Base-by-base conservation (phyloP, 2,329 filamentous ascomycete species). In the Sporothrix pallida region DNA sequence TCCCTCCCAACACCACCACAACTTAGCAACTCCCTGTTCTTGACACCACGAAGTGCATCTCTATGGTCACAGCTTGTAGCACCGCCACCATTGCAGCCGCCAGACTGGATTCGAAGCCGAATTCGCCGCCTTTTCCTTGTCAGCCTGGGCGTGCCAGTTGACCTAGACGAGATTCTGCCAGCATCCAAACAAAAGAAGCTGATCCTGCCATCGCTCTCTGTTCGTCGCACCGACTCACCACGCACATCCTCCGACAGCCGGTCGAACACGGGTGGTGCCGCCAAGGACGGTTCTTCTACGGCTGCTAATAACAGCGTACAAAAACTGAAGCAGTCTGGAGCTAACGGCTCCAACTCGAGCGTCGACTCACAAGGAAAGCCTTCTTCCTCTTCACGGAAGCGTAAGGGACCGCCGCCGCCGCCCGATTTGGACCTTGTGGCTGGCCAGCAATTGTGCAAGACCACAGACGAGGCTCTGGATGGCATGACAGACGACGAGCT, bases 121-220 rank as follows among this genome's bases (percentile, higher is more conserved):
- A 99, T 97, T 78, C 91, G 96, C 71, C 93, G 96, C 42, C 89
- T 99, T 37, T 99, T 99, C 81, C 90, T 99, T 58, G 95, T 99
- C 72, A 98, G 95, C 1, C 89, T 99, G 0, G 96, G 96, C 20
- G 96, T 99, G 0, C 96, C 96, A 1, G 94, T 99, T 62, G 96
- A 99, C 79, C 87, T 99, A 0, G 96, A 99, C 82, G 96, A 99
- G 84, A 98, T 99, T 72, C 88, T 99, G 8, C 96, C 96, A 0
- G 95, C 95, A 0, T 97, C 93, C 13, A 98, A 98, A 82, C 96
- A 99, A 81, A 98, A 98, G 87, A 98, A 98, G 81, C 90, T 99
- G 20, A 88, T 99, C 4, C 87, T 99, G 1, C 96, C 96, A 0
- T 97, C 95, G 6, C 91, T 96, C 20, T 78, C 80, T 31, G 78